Base-by-base conservation (phyloP, 1,284 basidiomycete genomes). In the Laetiporus sulphureus region DNA sequence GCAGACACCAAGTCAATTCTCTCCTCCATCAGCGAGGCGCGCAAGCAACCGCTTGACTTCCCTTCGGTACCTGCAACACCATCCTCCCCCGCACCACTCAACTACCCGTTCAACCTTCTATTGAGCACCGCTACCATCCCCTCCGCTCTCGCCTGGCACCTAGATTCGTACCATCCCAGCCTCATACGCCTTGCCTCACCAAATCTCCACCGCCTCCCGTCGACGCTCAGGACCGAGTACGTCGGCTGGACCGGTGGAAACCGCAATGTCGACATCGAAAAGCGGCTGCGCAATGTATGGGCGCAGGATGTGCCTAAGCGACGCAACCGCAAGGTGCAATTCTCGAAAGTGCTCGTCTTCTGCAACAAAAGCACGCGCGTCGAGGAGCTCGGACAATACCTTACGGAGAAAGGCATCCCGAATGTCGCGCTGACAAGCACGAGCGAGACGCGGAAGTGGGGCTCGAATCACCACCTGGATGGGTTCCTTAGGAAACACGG, bases 111-210 rank as follows among this genome's bases (percentile, higher is more conserved):
- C 71, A 75, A 88, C 59, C 64, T 93, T 38, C 57, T 93, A 41
- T 72, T 94, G 30, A 81, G 84, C n/a, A 88, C 86, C 22, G 91
- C 91, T 2, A 94, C 91, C 1, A 84, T 95, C 47, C 90, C 91
- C 1, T 72, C 78, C 24, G 75, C 83, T 1, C 79, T 94, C 33
- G 72, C 81, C 18, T 61, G 69, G 29, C 83, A 86, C 57, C 69
- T 92, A 25, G 68, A 73, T 47, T 62, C 59, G 1, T 60, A 77
- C 45, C 80, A 88, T 50, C 85, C 86, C 0, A 47, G 61, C 3
- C 62, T 84, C 37, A 66, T 70, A 22, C 75, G 85, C 13, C 76
- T 92, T 27, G 78, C 84, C 16, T 91, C 91, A 0, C 87, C 88
- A 0, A 70, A 75, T 19, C 65, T 94, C 8, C 91, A 95, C 59